Base-by-base conservation (phyloP, 2,329 filamentous ascomycete genomes). In the Balansia obtecta region DNA sequence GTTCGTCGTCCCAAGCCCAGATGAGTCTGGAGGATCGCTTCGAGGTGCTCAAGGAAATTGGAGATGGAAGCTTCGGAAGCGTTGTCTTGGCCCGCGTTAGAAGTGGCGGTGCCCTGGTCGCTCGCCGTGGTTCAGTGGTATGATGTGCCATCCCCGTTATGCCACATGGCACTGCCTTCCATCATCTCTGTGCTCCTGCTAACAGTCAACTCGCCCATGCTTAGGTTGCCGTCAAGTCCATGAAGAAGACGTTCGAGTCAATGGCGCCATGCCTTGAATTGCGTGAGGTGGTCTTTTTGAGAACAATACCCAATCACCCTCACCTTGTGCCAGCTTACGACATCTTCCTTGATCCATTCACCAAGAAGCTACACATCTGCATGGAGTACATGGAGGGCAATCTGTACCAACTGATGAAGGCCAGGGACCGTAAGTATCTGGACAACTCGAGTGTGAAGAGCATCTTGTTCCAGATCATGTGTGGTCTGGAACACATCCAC, bases 311-410 rank as follows among this genome's bases (percentile, higher is more conserved):
- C 2, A 74, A 79, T 43, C 93, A 98, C 64, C 81, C 83, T 59
- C 93, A 98, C 67, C 79, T 98, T 34, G 93, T 98, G n/a, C 93
- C 93, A 37, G 91, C 93, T 5, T 79, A 97, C 57, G 93, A 98
- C 70, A 98, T 98, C 63, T 98, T 98, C 70, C 81, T 98, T 61
- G 93, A 98, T 63, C 93, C 93, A 0, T 86, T 88, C 66, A 95
- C 80, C 71, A 94, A 90, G 72, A 95, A 96, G 70, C 82, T 98
- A 43, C 93, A 98, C 69, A 98, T 98, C 58, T 84, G 81, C 63
- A 98, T 98, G 93, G 93, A 98, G 71, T 96, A 95, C 69, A 98
- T 98, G 93, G 93, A 98, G 66, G 93, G 93, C 47, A 98, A 98
- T 67, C 77, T 98, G 1, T 98, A 98, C 68, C 93, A 98, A 68